phyloP scores from a whole-genome alignment of 305 asterid species.

The Fraxinus platypoda region DNA sequence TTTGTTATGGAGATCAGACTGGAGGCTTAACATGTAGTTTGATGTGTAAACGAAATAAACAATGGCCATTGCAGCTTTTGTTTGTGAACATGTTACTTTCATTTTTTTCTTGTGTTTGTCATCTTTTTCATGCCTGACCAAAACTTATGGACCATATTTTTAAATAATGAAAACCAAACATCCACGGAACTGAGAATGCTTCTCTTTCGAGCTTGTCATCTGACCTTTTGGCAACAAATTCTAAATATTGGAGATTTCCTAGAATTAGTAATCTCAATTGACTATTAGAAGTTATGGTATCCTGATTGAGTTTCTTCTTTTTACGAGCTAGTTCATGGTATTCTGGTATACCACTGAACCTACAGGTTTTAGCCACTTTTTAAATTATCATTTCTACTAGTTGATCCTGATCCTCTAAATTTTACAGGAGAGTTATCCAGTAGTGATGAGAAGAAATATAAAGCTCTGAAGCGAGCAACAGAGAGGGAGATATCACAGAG shows the following conservation, averaged over 20 bases:
- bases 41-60: neutral
- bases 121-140: neutral
- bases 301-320: neutral
- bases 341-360: neutral
- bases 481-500: slow-evolving; percentile 99
- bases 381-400: neutral
- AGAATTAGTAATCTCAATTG: neutral
- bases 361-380: neutral
- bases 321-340: neutral
- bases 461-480: slow-evolving; percentile 91
- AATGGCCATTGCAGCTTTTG: neutral
- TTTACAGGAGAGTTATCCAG: slow-evolving; percentile 92
- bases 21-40: neutral
- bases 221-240: neutral
- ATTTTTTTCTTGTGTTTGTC: neutral
- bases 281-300: neutral
- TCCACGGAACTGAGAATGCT: neutral
- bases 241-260: neutral
- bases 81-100: neutral
- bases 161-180: neutral
- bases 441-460: slow-evolving; percentile 95
- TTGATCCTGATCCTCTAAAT: slow-evolving; percentile 15
- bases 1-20: neutral
- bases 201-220: neutral
- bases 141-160: neutral